Percentiles rank a stretch among this genome's conserved stretches.
Conservation (phyloP, 345 rosid species). For the sweet orange (Citrus sinensis) region DNA sequence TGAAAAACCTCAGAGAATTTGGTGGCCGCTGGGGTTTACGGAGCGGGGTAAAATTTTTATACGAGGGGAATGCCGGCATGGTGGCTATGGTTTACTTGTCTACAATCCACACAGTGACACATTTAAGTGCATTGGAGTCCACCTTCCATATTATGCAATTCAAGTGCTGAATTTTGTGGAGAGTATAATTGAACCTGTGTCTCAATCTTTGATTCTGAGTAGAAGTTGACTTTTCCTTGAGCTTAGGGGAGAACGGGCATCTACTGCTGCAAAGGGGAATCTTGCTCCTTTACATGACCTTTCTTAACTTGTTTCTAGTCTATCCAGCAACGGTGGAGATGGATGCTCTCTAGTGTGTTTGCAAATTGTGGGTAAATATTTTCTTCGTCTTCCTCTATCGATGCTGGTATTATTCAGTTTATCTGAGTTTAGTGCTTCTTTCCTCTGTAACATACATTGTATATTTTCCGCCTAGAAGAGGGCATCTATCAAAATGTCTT, state of each 20-base stretch:
- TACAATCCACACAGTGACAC: neutral
- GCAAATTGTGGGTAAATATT: neutral
- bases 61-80: constrained; percentile 9
- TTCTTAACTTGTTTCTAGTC: neutral
- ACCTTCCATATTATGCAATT: constrained; percentile 8
- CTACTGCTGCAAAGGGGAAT: neutral
- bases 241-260: neutral
- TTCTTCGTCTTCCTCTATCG: neutral
- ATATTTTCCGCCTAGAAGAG: neutral
- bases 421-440: neutral
- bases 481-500: neutral
- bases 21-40: constrained; percentile 16
- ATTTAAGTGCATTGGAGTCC: constrained; percentile 12
- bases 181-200: constrained; percentile 6
- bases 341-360: neutral
- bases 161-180: constrained; percentile 12
- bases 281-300: neutral
- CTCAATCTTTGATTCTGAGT: neutral
- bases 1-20: constrained; percentile 2
- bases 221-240: neutral
- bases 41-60: constrained; percentile 1
- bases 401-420: neutral
- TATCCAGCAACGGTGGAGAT: neutral
- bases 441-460: neutral
- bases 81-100: neutral